Base-by-base conservation (phyloP, 2,329 filamentous ascomycete species). In the Pseudocercospora vitis region DNA sequence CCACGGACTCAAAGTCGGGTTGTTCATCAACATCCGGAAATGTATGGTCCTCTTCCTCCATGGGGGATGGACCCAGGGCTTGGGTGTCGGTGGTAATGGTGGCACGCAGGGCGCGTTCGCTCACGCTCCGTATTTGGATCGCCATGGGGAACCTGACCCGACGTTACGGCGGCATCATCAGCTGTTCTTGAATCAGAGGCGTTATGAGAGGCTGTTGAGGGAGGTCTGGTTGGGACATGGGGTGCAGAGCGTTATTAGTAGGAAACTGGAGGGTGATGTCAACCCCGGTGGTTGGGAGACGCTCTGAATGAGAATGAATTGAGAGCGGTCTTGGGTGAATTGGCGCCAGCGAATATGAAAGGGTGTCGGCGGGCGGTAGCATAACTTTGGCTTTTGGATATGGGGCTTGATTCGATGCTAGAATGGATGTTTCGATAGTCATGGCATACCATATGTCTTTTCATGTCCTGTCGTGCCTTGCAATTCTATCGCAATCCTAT, bases 221-320 rank as follows among this genome's bases (percentile, higher is more conserved):
- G 89, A 86, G 62, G 84, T 91, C 37, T 96, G 95, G 86, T 77
- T 97, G 55, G 83, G 85, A 46, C 91, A 96, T 65, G 86, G 88
- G 3, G 84, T 99, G 23, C 91, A 91, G 29, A 95, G 88, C 62
- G 85, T 90, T 42, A 96, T 99, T 68, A 89, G 88, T 60, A 81
- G 94, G 61, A 92, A 90, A 72, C 73, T 99, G 61, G 94, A 99
- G 76, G 87, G 89, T 11, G 94, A 99, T 71, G 90, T 96, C 39
- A 99, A 99, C 69, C 96, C 90, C 65, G 94, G 94, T 0, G 94
- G 94, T 0, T 99, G 94, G 94, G 94, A 99, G 76, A 96, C 76
- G 28, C 63, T 79, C 60, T 79, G 19, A 24, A 29, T 29, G 26
- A 29, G 26, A 11, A 29, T 6, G 26, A 29, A 29, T n/a, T n/a